These are phyloP conservation scores for Selaginella moellendorffii DNA, from an alignment of 75 land plant species.

Conservation along the genomic window DNA sequence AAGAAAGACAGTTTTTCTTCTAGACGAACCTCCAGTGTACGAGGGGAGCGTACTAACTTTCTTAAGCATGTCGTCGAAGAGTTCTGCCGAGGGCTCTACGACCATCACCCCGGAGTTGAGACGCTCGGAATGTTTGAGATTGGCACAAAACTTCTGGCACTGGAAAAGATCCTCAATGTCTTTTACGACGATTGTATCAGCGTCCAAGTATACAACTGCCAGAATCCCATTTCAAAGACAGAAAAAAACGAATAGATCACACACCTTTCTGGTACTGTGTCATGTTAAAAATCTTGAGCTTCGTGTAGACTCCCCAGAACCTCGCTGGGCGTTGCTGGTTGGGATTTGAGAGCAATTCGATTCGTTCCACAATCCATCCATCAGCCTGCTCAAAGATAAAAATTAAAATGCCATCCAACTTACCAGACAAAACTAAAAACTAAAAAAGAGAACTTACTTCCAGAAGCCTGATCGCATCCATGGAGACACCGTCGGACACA, in stretches of 20 bases:
- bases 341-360: slow-evolving; percentile 78
- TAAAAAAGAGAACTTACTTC: slow-evolving; percentile 26
- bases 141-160: slow-evolving; percentile 93
- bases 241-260: neutral
- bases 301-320: slow-evolving; percentile 99
- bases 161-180: slow-evolving; percentile 86
- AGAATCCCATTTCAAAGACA: neutral
- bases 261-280: slow-evolving; percentile 82
- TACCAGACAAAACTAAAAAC: neutral
- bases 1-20: neutral
- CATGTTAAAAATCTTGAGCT: slow-evolving; percentile 94
- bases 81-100: slow-evolving; percentile 72
- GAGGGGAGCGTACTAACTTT: slow-evolving; percentile 66
- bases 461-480: slow-evolving; percentile 48
- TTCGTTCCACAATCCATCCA: slow-evolving; percentile 89
- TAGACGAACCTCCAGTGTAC: slow-evolving; percentile 92
- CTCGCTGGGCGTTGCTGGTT: slow-evolving; percentile 75
- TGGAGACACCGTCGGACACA: slow-evolving; percentile 90
- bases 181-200: slow-evolving; percentile 81
- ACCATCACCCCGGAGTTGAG: slow-evolving; percentile 98
- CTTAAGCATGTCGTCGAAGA: slow-evolving; percentile 82
- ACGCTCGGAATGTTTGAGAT: slow-evolving; percentile 96
- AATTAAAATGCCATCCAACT: neutral
- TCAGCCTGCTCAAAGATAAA: slow-evolving; percentile 51
- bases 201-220: slow-evolving; percentile 98